These are phyloP conservation scores for Tricholoma matsutake DNA, from an alignment of 768 basidiomycete genomes.

Conservation along the genomic window DNA sequence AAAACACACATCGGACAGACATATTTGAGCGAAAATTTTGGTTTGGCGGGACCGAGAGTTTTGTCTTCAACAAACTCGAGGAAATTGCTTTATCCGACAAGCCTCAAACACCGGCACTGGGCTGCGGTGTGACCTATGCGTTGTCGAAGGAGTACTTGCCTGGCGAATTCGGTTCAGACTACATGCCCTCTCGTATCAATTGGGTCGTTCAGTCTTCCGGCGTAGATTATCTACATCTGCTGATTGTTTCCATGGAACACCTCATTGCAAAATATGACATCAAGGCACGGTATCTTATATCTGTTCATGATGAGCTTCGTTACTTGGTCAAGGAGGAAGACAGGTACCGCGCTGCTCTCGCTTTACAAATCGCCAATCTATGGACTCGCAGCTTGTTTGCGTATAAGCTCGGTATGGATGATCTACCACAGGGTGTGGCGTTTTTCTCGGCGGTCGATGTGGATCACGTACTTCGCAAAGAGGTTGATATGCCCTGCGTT, in stretches of 20 bases:
- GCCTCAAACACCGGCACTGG: slow-evolving; percentile 90
- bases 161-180: slow-evolving; percentile 77
- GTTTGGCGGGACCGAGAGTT: slow-evolving; percentile 96
- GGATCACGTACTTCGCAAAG: slow-evolving; percentile 88
- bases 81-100: slow-evolving; percentile 84
- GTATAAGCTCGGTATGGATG: slow-evolving; percentile 91
- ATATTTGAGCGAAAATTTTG: slow-evolving; percentile 85
- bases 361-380: slow-evolving; percentile 90
- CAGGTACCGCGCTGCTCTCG: slow-evolving; percentile 85
- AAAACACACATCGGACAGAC: slow-evolving; percentile 72
- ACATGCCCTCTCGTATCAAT: slow-evolving; percentile 95
- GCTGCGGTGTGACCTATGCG: slow-evolving; percentile 91
- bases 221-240: slow-evolving; percentile 95
- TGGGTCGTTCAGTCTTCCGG: slow-evolving; percentile 99
- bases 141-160: slow-evolving; percentile 89
- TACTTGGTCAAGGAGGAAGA: slow-evolving; percentile 91
- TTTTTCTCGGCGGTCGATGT: slow-evolving; percentile 98
- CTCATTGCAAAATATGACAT: slow-evolving; percentile 80
- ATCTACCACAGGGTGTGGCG: slow-evolving; percentile 91
- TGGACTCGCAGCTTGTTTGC: slow-evolving; percentile 95
- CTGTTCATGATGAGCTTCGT: slow-evolving; percentile 95
- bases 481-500: slow-evolving; percentile 93
- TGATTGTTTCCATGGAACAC: slow-evolving; percentile 94
- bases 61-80: slow-evolving; percentile 97
- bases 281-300: slow-evolving; percentile 89